Evolutionary conservation across 2,329 filamentous ascomycete species (phyloP).

Genomic region (Phyllosticta citribraziliensis): DNA sequence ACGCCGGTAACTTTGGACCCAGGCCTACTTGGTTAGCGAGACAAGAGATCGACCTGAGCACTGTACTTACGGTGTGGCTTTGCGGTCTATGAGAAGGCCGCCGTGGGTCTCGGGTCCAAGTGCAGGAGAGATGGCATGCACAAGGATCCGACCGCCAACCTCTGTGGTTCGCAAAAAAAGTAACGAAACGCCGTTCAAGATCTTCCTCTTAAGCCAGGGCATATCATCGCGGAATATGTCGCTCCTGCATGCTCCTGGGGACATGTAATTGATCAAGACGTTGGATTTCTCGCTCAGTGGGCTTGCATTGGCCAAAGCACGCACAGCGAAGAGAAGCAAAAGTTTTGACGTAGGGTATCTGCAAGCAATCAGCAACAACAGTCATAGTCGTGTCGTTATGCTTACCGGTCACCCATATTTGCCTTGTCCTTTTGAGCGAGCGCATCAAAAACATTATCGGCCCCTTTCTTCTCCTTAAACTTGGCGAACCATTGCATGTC

Average conservation of each 20-base stretch:
- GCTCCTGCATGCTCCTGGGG: constrained; percentile 25
- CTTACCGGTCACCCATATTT: constrained; percentile 17
- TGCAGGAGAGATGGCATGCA: constrained; percentile 14
- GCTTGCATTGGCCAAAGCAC: constrained; percentile 17
- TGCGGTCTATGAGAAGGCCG: constrained; percentile 16
- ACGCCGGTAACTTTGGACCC: constrained; percentile 12
- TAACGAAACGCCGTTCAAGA: background rate
- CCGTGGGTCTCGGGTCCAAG: constrained; percentile 16
- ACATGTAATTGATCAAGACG: constrained; percentile 24
- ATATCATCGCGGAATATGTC: constrained; percentile 19
- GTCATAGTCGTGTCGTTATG: background rate
- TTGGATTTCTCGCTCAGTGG: constrained; percentile 16
- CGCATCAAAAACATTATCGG: constrained; percentile 20
- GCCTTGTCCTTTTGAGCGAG: constrained; percentile 15
- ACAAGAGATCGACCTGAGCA: background rate
- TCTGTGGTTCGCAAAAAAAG: constrained; percentile 17
- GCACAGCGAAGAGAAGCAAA: constrained; percentile 19
- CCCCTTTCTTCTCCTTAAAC: constrained; percentile 18
- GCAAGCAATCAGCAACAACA: background rate
- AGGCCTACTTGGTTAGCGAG: background rate
- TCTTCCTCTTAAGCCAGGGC: background rate
- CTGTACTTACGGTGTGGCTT: constrained; percentile 13
- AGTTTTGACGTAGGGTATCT: constrained; percentile 24
- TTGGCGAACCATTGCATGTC: constrained; percentile 22
- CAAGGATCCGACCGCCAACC: constrained; percentile 16